phyloP scores from a whole-genome alignment of 176 grass and related monocot species.

The Musa schizocarpa region DNA sequence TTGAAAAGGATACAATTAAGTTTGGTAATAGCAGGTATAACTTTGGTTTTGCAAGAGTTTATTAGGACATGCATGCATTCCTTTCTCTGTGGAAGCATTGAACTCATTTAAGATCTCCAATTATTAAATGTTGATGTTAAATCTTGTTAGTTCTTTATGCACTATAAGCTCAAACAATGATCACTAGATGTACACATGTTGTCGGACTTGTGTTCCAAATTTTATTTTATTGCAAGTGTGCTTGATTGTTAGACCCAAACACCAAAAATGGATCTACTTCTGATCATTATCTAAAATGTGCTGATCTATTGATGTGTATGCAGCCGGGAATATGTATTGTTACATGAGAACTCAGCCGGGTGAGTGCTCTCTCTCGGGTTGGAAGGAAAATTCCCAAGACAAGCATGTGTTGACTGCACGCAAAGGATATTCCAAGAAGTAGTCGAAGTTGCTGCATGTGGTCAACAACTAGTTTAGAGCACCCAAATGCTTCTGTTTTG shows the following conservation, averaged over 20 bases:
- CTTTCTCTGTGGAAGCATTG: background rate
- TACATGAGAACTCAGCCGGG: slow-evolving; percentile 64
- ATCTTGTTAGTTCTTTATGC: no score
- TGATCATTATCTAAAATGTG: background rate
- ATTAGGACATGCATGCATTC: background rate
- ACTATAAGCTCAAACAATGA: background rate
- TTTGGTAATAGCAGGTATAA: slow-evolving; percentile 97
- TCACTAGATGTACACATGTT: background rate
- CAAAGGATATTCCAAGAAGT: no score
- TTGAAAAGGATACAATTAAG: slow-evolving; percentile 94
- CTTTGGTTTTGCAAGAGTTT: background rate
- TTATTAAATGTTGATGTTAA: background rate
- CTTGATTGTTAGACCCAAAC: no score
- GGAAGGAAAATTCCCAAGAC: background rate
- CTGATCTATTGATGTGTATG: slow-evolving; percentile 11
- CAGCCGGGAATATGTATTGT: slow-evolving; percentile 94
- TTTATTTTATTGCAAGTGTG: no score
- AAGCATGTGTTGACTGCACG: no score
- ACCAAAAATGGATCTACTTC: no score
- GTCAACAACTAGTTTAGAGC: no score
- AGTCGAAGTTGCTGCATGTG: no score
- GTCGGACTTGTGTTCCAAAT: no score
- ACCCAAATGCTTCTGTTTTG: no score
- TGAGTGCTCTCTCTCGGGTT: slow-evolving; percentile 10
- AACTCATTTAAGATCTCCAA: background rate